A percentile compares a stretch with the other conserved stretches of the same genome.
phyloP scores from a whole-genome alignment of 495 filamentous ascomycete genomes.

The Tetracladium setigerum region DNA sequence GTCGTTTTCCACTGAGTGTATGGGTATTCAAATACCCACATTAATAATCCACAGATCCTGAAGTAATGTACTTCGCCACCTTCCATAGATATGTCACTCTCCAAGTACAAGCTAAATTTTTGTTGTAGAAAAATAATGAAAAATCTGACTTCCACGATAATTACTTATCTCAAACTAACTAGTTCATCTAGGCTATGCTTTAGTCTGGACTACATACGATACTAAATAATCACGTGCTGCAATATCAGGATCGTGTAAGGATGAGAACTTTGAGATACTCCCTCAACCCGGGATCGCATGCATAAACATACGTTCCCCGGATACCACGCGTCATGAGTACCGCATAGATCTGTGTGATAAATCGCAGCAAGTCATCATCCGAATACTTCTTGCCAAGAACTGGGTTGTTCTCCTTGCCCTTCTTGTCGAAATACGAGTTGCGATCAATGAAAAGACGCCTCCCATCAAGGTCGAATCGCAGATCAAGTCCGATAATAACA shows the following conservation, averaged over 20 bases:
- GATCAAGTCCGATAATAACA: conserved; percentile 4
- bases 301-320: conserved; percentile 4
- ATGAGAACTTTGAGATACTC: conserved; percentile 5
- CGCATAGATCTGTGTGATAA: conserved; percentile 6
- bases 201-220: too few species aligned
- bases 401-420: conserved; percentile 6
- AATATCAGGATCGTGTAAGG: conserved; percentile 1
- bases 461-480: conserved; percentile 1
- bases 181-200: too few species aligned
- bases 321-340: conserved; percentile 6
- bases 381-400: conserved; percentile 3
- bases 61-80: too few species aligned
- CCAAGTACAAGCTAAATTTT: too few species aligned
- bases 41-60: too few species aligned
- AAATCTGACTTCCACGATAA: too few species aligned
- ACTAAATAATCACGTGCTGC: too few species aligned
- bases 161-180: too few species aligned
- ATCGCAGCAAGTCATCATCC: conserved; percentile 7
- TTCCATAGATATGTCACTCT: too few species aligned
- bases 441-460: conserved; percentile 4
- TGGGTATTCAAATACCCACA: too few species aligned
- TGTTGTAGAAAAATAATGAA: too few species aligned
- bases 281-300: conserved; percentile 1
- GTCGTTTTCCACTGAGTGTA: too few species aligned
- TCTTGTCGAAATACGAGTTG: conserved; percentile 2